Percentiles rank a stretch among this genome's conserved stretches.
Evolutionary conservation across 768 basidiomycete genomes (phyloP).

Genomic region (Phlebiopsis gigantea): DNA sequence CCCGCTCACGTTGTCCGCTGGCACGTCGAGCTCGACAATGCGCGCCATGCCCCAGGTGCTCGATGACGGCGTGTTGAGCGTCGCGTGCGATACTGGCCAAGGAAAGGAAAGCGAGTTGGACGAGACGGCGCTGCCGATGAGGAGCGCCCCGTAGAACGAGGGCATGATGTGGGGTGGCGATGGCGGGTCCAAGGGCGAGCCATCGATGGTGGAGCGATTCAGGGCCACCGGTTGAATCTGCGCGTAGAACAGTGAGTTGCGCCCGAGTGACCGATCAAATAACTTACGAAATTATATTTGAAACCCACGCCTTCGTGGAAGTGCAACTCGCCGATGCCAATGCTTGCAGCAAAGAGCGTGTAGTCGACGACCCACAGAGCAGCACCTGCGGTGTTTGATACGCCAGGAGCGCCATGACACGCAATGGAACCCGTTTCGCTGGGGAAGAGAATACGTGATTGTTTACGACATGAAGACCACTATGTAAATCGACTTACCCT

Average conservation of each 20-base stretch:
- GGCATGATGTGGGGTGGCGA: conserved; percentile 59
- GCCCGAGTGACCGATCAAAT: not conserved
- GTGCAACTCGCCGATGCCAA: conserved; percentile 49
- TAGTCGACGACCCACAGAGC: conserved; percentile 68
- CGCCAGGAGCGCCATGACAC: conserved; percentile 42
- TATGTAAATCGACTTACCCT: conserved; percentile 31
- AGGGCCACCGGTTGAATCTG: conserved; percentile 63
- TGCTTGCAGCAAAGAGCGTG: conserved; percentile 49
- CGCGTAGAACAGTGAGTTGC: conserved; percentile 6
- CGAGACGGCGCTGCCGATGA: conserved; percentile 49
- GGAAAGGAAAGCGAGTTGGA: not conserved
- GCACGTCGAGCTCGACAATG: conserved; percentile 44
- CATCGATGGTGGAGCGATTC: conserved; percentile 53
- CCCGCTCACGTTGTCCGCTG: conserved; percentile 44
- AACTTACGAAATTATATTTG: conserved; percentile 58
- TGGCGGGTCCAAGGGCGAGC: conserved; percentile 42
- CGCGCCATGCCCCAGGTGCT: conserved; percentile 38
- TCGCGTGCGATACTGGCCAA: not conserved
- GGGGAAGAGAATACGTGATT: conserved; percentile 14
- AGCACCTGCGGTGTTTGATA: conserved; percentile 67
- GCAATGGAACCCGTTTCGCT: conserved; percentile 32
- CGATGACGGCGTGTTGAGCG: not conserved
- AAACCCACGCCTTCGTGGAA: conserved; percentile 68
- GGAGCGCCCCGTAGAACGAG: conserved; percentile 59
- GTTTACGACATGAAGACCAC: conserved; percentile 30